Base-by-base conservation (phyloP, 1,139 yeast genomes). In the Diutina sp. region DNA sequence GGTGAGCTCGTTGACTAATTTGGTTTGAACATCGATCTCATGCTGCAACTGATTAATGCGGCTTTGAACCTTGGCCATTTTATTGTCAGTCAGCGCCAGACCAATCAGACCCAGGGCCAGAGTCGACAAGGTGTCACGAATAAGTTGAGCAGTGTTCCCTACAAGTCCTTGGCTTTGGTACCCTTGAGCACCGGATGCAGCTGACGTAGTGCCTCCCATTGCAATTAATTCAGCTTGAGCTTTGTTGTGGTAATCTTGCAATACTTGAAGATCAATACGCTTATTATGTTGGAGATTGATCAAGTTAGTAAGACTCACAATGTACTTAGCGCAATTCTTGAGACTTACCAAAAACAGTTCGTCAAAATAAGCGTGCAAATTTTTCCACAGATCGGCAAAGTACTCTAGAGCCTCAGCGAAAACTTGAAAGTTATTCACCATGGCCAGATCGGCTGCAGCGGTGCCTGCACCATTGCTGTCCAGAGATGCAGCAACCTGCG, bases 241-340 rank as follows among this genome's bases (percentile, higher is more conserved):
- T 65, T 88, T 87, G 53, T 78, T 75, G 57, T 90, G 73, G 66
- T 91, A 91, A 58, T 87, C 96, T 53, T 83, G 82, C 56, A 93
- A 74, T 55, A 88, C 96, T 66, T 93, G 97, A 64, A 87, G 83
- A 68, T 93, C 99, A 48, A 91, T 80, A 63, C 88, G 91, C 68
- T 91, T 91, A 66, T 90, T 93, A 65, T 93, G 99, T 61, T 93
- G 90, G 57, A 88, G 77, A 65, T 87, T 91, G 58, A 93, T 80
- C 61, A 91, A 73, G 59, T 80, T 82, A 62, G 90, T 87, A 63
- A 93, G 77, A 41, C 93, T 83, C 50, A 80, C 77, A 56, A 91
- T 85, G 65, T 90, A 93, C 69, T 88, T 91, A 61, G 93, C 90
- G 71, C 95, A 79, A 68, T 93, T 98, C 62, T 88, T 85, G 61